Evolutionary conservation across 2,329 filamentous ascomycete species (phyloP).

Genomic region (Talaromyces sp.): DNA sequence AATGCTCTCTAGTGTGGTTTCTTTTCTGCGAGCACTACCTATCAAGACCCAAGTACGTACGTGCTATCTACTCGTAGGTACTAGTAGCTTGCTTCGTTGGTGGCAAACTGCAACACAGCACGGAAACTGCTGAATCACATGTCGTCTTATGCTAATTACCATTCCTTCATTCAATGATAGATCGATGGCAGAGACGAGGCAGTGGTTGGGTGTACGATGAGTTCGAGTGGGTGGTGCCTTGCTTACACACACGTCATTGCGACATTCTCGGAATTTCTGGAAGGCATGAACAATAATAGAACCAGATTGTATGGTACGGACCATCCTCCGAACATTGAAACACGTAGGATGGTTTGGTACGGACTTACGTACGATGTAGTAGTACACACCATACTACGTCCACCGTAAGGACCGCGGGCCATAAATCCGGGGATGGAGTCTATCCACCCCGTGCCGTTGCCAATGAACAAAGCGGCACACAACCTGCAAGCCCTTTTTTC

Average conservation of each 20-base stretch:
- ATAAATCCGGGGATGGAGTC: constrained; percentile 10
- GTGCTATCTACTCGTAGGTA: too few species aligned
- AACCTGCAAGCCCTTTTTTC: not conserved
- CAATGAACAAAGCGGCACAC: constrained; percentile 3
- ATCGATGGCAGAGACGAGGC: too few species aligned
- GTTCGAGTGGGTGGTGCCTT: not conserved
- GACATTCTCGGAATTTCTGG: constrained; percentile 3
- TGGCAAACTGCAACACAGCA: constrained; percentile 5
- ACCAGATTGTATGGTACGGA: not conserved
- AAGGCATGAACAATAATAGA: not conserved
- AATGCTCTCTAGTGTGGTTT: not conserved
- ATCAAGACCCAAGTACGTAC: too few species aligned
- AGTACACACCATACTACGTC: too few species aligned
- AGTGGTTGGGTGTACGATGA: too few species aligned
- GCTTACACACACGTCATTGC: constrained; percentile 4
- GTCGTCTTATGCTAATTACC: not conserved
- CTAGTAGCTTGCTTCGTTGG: not conserved
- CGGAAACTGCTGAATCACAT: not conserved
- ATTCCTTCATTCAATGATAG: too few species aligned
- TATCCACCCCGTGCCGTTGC: not conserved
- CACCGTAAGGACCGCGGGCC: not conserved
- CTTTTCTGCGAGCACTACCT: not conserved
- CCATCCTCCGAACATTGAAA: not conserved
- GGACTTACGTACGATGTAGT: not conserved
- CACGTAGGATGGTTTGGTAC: not conserved